Evolutionary conservation across 768 basidiomycete genomes (phyloP).

Genomic region (Mrakia gelida): DNA sequence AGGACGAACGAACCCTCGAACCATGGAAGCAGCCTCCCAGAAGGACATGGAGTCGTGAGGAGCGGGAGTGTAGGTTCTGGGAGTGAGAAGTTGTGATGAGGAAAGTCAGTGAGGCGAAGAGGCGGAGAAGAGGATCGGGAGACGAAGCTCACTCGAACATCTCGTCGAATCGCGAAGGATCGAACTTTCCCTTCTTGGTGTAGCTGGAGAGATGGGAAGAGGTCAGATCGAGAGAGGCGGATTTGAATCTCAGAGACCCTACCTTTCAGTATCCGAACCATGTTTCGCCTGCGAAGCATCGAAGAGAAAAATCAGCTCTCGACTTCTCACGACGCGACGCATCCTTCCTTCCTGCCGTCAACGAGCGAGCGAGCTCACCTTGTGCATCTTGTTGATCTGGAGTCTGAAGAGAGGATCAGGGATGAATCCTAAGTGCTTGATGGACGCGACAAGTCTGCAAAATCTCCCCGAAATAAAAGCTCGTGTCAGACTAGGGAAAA

Average conservation of each 20-base stretch:
- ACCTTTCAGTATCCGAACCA: slow-evolving; percentile 49
- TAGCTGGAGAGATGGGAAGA: slow-evolving; percentile 34
- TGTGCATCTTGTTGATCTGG: slow-evolving; percentile 35
- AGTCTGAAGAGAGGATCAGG: slow-evolving; percentile 50
- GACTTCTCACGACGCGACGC: not conserved
- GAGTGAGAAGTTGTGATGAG: too few relatives aligned
- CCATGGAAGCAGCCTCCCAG: slow-evolving; percentile 35
- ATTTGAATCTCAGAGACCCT: too few relatives aligned
- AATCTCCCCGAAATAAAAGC: not conserved
- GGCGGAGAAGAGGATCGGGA: not conserved
- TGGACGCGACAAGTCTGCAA: not conserved
- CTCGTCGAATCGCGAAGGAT: slow-evolving; percentile 19
- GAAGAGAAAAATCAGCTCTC: slow-evolving; percentile 35
- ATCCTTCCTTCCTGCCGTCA: not conserved
- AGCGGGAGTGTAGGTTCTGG: slow-evolving; percentile 33
- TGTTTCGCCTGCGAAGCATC: slow-evolving; percentile 41
- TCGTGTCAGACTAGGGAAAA: not conserved
- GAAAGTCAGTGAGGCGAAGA: not conserved
- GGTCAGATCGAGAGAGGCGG: too few relatives aligned
- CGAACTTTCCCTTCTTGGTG: slow-evolving; percentile 42
- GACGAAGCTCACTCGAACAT: not conserved
- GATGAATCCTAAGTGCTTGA: slow-evolving; percentile 41
- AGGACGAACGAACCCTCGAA: not conserved
- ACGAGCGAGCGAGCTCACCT: not conserved
- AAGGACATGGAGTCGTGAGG: slow-evolving; percentile 38